A percentile compares a stretch with the other conserved stretches of the same genome.
Conservation (phyloP, 2,329 filamentous ascomycete genomes). For the Diaporthe australafricana region DNA sequence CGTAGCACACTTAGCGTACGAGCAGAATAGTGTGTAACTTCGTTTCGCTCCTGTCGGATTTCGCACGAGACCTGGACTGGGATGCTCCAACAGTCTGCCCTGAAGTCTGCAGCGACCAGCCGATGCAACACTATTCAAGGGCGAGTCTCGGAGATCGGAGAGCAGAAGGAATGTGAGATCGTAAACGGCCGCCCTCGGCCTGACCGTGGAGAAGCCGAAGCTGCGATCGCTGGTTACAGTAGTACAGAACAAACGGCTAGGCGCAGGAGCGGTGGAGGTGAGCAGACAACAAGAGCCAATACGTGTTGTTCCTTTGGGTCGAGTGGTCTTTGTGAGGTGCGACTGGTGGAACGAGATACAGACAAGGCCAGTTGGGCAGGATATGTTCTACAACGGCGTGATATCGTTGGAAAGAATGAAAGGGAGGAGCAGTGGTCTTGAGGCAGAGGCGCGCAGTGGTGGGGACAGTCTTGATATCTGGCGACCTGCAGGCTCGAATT, state of each 20-base stretch:
- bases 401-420: slow-evolving; percentile 24
- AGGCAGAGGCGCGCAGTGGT: slow-evolving; percentile 3
- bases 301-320: slow-evolving; percentile 15
- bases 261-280: slow-evolving; percentile 30
- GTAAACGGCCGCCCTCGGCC: slow-evolving; percentile 15
- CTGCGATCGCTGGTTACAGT: slow-evolving; percentile 28
- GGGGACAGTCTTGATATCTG: slow-evolving; percentile 31
- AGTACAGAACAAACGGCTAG: slow-evolving; percentile 19
- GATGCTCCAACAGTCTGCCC: slow-evolving; percentile 1
- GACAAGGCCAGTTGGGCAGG: slow-evolving; percentile 13
- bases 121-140: background rate
- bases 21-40: slow-evolving; percentile 25
- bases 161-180: slow-evolving; percentile 5
- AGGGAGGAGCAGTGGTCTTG: slow-evolving; percentile 1
- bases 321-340: background rate
- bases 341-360: slow-evolving; percentile 17
- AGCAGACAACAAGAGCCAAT: slow-evolving; percentile 27
- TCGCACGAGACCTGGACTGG: background rate
- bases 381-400: background rate
- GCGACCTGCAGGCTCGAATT: slow-evolving; percentile 14
- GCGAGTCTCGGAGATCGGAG: slow-evolving; percentile 14
- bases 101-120: slow-evolving; percentile 17
- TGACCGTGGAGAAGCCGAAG: slow-evolving; percentile 9
- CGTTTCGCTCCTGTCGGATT: slow-evolving; percentile 5
- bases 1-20: slow-evolving; percentile 8